phyloP scores from a whole-genome alignment of 257 asterid species.

The Parsonsia alboflavescens region DNA sequence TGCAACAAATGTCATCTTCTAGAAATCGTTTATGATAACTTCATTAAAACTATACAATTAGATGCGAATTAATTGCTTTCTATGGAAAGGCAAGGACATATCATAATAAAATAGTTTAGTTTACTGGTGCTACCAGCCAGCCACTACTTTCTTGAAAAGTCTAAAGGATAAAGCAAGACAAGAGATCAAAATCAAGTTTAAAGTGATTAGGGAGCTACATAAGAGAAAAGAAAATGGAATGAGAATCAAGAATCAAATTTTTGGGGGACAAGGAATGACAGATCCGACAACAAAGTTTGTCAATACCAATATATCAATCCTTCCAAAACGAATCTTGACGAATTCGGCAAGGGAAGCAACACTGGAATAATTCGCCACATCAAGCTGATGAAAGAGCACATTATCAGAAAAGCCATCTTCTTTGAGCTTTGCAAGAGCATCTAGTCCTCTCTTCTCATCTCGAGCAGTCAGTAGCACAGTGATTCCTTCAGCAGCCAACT shows the following conservation, averaged over 20 bases:
- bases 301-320: constrained; percentile 50
- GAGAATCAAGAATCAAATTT: neutral
- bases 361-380: constrained; percentile 34
- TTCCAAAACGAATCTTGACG: constrained; percentile 33
- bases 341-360: constrained; percentile 32
- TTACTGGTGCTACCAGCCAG: too few species aligned
- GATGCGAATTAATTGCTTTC: too few species aligned
- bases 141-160: too few species aligned
- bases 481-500: constrained; percentile 35
- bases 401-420: constrained; percentile 13
- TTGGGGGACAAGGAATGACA: neutral
- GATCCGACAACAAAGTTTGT: too few species aligned
- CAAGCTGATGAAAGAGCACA: constrained; percentile 48
- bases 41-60: too few species aligned
- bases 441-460: constrained; percentile 38
- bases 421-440: constrained; percentile 36
- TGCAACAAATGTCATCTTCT: too few species aligned
- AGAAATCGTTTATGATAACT: too few species aligned
- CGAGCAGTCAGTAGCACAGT: constrained; percentile 41
- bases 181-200: too few species aligned
- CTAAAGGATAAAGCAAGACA: too few species aligned
- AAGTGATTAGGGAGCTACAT: too few species aligned
- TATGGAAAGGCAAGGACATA: too few species aligned
- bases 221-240: neutral
- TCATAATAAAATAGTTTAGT: too few species aligned